Conservation (phyloP, 306 rosid species). For the Styphnolobium japonicum region DNA sequence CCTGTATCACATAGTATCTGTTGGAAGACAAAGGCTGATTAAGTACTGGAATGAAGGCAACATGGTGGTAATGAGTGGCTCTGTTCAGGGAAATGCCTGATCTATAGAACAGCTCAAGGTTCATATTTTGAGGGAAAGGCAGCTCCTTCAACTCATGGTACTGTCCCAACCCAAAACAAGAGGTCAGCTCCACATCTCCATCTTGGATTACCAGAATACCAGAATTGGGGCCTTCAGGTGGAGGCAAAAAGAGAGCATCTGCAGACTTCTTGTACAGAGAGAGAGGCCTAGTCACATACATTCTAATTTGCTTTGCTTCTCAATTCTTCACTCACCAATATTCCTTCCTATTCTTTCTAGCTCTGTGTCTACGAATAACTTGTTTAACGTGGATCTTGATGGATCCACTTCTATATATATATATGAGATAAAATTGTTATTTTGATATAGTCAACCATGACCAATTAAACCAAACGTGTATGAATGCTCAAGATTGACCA, state of each 20-base stretch:
- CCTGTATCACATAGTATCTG: slow-evolving; percentile 59
- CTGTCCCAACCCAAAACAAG: slow-evolving; percentile 47
- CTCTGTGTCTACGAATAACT: not conserved
- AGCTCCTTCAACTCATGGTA: slow-evolving; percentile 34
- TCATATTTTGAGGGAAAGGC: slow-evolving; percentile 71
- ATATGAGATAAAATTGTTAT: not conserved
- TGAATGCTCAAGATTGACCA: slow-evolving; percentile 24
- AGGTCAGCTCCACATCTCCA: slow-evolving; percentile 34
- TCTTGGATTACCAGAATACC: slow-evolving; percentile 69
- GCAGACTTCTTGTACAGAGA: slow-evolving; percentile 42
- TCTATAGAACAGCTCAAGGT: slow-evolving; percentile 51
- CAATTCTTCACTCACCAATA: not conserved
- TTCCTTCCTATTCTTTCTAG: not conserved
- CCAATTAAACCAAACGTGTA: not conserved
- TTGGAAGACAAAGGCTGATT: slow-evolving; percentile 61
- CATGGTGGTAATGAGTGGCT: slow-evolving; percentile 39
- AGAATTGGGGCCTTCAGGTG: slow-evolving; percentile 66
- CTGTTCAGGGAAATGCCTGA: slow-evolving; percentile 45
- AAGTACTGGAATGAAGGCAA: slow-evolving; percentile 71
- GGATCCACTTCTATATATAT: slow-evolving; percentile 1
- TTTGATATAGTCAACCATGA: slow-evolving; percentile 16
- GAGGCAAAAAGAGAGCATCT: slow-evolving; percentile 35
- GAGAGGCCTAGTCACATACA: slow-evolving; percentile 72
- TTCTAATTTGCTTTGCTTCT: slow-evolving; percentile 22
- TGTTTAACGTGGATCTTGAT: not conserved